A percentile compares a stretch with the other conserved stretches of the same genome.
phyloP scores from a whole-genome alignment of 2,329 filamentous ascomycete genomes.

The Neofusicoccum sp. region DNA sequence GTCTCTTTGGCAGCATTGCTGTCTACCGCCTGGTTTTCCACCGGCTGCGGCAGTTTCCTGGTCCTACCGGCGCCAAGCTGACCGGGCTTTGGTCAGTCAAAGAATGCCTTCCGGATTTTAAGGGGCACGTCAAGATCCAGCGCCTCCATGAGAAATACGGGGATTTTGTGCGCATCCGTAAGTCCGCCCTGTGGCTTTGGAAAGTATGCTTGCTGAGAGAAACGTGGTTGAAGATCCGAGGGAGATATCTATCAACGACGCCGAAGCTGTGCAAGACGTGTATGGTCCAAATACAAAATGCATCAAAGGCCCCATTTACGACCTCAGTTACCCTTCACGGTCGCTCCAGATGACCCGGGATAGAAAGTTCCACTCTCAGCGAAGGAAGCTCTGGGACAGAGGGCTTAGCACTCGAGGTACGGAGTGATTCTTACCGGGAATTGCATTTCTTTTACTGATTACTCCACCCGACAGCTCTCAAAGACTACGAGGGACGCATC shows the following conservation, averaged over 20 bases:
- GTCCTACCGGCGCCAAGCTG: conserved; percentile 37
- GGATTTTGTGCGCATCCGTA: conserved; percentile 33
- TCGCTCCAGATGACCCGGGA: conserved; percentile 31
- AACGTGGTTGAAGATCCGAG: conserved; percentile 24
- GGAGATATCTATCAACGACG: conserved; percentile 32
- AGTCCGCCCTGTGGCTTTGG: background rate
- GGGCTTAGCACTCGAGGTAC: conserved; percentile 29
- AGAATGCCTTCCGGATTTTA: conserved; percentile 18
- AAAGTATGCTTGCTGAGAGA: background rate
- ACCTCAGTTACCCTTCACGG: conserved; percentile 14
- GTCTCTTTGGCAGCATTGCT: conserved; percentile 34
- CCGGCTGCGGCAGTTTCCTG: conserved; percentile 38
- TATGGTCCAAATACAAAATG: conserved; percentile 32
- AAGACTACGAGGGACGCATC: background rate
- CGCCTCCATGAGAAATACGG: conserved; percentile 30
- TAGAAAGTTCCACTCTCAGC: conserved; percentile 30
- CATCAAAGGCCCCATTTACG: conserved; percentile 32
- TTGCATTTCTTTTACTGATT: background rate
- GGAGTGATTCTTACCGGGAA: background rate
- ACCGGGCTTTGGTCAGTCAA: conserved; percentile 40
- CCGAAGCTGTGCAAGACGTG: conserved; percentile 32
- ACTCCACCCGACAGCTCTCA: background rate
- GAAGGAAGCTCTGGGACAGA: conserved; percentile 33
- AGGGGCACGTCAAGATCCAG: conserved; percentile 29
- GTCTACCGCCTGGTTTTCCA: conserved; percentile 44